A percentile compares a stretch with the other conserved stretches of the same genome.
Evolutionary conservation across 805 yeast genomes (phyloP).

Genomic region (Cyberlindnera mycetangii): DNA sequence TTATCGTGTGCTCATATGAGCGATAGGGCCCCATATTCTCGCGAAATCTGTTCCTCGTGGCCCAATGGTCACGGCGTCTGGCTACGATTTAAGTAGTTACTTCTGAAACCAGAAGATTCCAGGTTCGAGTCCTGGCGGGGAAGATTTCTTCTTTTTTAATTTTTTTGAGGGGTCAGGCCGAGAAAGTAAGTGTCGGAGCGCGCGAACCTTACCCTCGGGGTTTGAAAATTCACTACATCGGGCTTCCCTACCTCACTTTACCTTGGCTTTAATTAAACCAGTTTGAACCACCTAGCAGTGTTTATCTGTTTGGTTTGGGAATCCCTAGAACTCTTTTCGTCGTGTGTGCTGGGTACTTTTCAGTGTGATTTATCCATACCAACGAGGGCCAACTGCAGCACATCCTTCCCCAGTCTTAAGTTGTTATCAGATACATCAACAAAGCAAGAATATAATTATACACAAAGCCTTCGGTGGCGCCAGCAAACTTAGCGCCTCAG

Average conservation of each 20-base stretch:
- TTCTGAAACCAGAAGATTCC: conserved; percentile 37
- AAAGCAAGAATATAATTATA: too few species aligned
- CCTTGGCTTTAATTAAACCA: too few species aligned
- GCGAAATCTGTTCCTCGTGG: conserved; percentile 56
- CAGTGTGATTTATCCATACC: too few species aligned
- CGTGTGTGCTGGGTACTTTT: too few species aligned
- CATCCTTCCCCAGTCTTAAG: too few species aligned
- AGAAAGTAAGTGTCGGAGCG: not conserved
- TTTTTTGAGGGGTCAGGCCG: not conserved
- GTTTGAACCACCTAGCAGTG: too few species aligned
- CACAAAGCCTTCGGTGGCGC: too few species aligned
- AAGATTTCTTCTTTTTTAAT: conserved; percentile 23
- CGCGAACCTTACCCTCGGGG: conserved; percentile 6
- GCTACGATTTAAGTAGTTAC: conserved; percentile 52
- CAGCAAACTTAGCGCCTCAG: too few species aligned
- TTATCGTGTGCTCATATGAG: not conserved
- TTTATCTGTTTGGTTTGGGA: too few species aligned
- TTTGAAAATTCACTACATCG: conserved; percentile 1
- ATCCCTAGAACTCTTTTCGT: too few species aligned
- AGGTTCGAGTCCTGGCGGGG: conserved; percentile 37
- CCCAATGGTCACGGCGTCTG: conserved; percentile 78
- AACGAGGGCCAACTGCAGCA: too few species aligned
- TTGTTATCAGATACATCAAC: too few species aligned
- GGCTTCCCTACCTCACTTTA: not conserved
- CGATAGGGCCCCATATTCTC: not conserved